Base-by-base conservation (phyloP, 441 rosid species). In the Arabidopsis hybrid region DNA sequence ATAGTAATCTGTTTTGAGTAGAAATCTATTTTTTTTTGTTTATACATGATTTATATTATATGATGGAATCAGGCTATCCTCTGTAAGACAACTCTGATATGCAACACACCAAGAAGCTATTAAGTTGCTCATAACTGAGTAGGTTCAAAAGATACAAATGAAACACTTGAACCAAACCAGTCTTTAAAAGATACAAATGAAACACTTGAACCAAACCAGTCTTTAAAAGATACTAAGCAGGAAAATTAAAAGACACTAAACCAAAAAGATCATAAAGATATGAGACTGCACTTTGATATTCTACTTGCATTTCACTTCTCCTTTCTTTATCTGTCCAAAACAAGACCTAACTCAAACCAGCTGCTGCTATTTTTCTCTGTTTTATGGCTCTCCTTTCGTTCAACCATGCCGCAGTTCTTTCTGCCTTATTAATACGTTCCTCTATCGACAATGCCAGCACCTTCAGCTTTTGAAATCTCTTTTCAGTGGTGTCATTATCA, bases 201-300 rank as follows among this genome's bases (percentile, higher is more conserved):
- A 36, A 36, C 39, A 7, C 39, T 36, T 36, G 6, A 36, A 36
- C 9, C 39, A 36, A 36, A 36, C 39, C 39, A 36, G 39, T 36
- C 9, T 2, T 36, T 8, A 36, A 36, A 34, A 36, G 39, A 36
- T 36, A 36, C 9, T 34, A 34, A 34, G 26, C 3, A 55, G 17
- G 10, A 29, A 12, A 6, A 6, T 13, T 10, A 61, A 57, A 40
- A 14, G 35, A 39, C 31, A 40, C 63, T 35, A 31, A 62, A 26
- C 40, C 14, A 55, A 61, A 32, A 71, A 13, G 38, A 52, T 12
- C 21, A 39, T 31, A 71, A 1, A 58, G 52, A 5, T 35, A 6
- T 60, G 52, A 60, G 60, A 71, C 11, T 60, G 8, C 13, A 47
- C 66, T 47, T 45, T 70, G 32, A 45, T 69, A 34, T 34, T 45